Base-by-base conservation (phyloP, 306 rosid species). In the Prunus dulcis region DNA sequence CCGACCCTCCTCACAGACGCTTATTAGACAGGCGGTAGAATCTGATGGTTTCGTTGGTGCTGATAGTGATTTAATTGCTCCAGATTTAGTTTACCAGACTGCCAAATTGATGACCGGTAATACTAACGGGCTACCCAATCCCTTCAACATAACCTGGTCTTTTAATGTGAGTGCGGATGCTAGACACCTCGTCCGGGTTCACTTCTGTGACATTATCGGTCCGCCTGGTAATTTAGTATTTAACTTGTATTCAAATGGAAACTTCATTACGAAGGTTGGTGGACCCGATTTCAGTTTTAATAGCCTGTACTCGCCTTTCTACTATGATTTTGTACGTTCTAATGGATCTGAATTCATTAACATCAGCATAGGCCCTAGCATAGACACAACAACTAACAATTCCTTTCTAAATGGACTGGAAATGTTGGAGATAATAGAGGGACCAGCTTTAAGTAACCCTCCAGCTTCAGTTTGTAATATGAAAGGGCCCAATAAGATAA, bases 361-460 rank as follows among this genome's bases (percentile, higher is more conserved):
- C 53, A 79, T 89, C 23, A 60, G 86, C 64, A 63, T 87, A 52
- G 78, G 78, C 51, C 72, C 57, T 10, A 10, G 2, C 2, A 9
- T 18, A 10, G 3, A 0, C 0, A 15, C 19, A 1, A 9, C 1
- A 3, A 3, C 0, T 64, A 0, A 0, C 2, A 51, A 20, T 65
- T 85, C 86, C 3, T 87, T 25, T 76, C 49, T 89, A 28, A 89
- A 89, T 52, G 91, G 91, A 67, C 41, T 85, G 4, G 87, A 89
- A 76, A 78, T 82, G 28, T 75, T 83, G 76, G 78, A 85, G 77
- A 77, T 72, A 11, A 19, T 73, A 73, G 67, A 58, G 12, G 72
- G 20, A 25, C 34, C 25, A 8, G 77, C 38, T 23, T 14, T 52
- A 17, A 52, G 58, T 18, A 18, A 15, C 58, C 58, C 58, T 52